Evolutionary conservation across 2,329 filamentous ascomycete genomes (phyloP).

Genomic region (Pestalotiopsis sp.): DNA sequence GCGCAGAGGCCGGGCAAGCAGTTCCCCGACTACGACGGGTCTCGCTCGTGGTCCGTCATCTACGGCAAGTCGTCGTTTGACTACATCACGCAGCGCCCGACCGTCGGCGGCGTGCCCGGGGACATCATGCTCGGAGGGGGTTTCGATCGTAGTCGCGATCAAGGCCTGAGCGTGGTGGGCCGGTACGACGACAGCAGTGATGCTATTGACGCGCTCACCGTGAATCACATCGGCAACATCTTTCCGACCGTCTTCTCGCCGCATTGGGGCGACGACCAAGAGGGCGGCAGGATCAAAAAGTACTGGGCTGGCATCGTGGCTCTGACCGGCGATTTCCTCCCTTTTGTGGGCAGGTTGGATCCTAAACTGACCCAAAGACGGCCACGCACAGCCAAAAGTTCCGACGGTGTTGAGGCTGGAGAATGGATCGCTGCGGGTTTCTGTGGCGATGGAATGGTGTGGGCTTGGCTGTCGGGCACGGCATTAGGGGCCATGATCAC

Average conservation of each 20-base stretch:
- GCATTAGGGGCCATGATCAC: slow-evolving; percentile 47
- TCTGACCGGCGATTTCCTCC: slow-evolving; percentile 47
- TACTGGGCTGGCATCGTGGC: slow-evolving; percentile 53
- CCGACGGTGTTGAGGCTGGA: slow-evolving; percentile 23
- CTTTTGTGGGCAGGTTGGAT: slow-evolving; percentile 49
- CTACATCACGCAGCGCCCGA: slow-evolving; percentile 48
- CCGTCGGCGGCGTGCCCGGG: slow-evolving; percentile 26
- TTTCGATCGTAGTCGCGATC: slow-evolving; percentile 39
- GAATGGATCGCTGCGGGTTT: slow-evolving; percentile 56
- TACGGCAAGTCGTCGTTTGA: slow-evolving; percentile 46
- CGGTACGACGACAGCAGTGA: slow-evolving; percentile 42
- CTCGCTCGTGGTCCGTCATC: slow-evolving; percentile 51
- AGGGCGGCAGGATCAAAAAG: slow-evolving; percentile 31
- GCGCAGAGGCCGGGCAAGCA: slow-evolving; percentile 42
- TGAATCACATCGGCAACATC: slow-evolving; percentile 40
- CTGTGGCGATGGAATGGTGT: slow-evolving; percentile 53
- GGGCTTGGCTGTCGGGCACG: slow-evolving; percentile 51
- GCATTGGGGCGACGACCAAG: slow-evolving; percentile 31
- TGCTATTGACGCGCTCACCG: slow-evolving; percentile 36
- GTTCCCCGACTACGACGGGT: slow-evolving; percentile 32
- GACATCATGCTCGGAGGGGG: slow-evolving; percentile 58
- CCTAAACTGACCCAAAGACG: slow-evolving; percentile 28
- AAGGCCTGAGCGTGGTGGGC: slow-evolving; percentile 47
- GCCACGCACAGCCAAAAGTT: neutral
- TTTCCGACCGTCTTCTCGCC: slow-evolving; percentile 42